Base-by-base conservation (phyloP, 1,284 basidiomycete species). In the Tremellales sp. region DNA sequence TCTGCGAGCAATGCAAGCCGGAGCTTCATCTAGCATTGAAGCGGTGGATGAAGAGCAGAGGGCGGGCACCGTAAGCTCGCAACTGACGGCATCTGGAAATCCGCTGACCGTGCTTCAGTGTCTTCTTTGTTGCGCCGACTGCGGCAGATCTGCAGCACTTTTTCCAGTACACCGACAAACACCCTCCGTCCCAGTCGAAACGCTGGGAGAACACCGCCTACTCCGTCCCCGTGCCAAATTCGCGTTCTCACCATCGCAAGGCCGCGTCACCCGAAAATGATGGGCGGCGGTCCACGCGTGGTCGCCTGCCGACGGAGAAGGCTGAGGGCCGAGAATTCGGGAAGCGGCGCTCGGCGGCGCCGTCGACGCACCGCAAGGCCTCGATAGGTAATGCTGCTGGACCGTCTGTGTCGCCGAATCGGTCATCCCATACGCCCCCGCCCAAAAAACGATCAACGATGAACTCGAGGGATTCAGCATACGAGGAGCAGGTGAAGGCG, bases 381-480 rank as follows among this genome's bases (percentile, higher is more conserved):
- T 52, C 51, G 35, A 41, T 48, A 5, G 36, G n/a, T 19, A 25
- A 39, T 16, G 38, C 34, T 7, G 45, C 45, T 14, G 36, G 40
- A 9, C 40, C 38, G 7, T 51, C 53, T 8, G 26, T 48, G 10
- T 50, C 51, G 16, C 49, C 48, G 16, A 34, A 45, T 16, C 34
- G 48, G 31, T 43, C 41, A 19, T 54, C 51, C 16, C 21, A 40
- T 1, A 57, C 59, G 18, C 57, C 50, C 14, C 44, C 48, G 28
- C 52, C 82, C 28, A 94, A 92, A 74, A 82, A 89, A 50, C 79
- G 93, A 51, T 91, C 88, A 60, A 97, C 94, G 46, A 95, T 98
- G 91, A 98, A 97, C 70, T 93, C 88, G 63, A 79, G 93, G 48
- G 93, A 95, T 65, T 87, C 92, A 6, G 88, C 86, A 3, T 95